Evolutionary conservation across 352 stramenopile genomes (phyloP), one percentile per base, ranked within the genome.

Genomic region (Phytophthora aleatoria): DNA sequence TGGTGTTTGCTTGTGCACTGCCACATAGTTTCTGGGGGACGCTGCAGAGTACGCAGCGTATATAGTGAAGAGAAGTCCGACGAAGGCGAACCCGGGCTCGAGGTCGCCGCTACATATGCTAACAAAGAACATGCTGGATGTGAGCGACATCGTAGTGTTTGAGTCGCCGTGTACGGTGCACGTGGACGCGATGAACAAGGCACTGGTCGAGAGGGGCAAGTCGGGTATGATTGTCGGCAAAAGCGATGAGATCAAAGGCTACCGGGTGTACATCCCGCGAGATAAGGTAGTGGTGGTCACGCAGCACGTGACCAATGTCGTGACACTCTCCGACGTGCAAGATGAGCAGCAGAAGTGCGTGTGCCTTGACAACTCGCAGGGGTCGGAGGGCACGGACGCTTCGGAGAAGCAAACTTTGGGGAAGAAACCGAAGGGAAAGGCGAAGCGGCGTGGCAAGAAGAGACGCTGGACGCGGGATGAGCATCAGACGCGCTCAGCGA

Each of bases 41-140:
- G 42, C 42, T 8, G 42, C 42, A 7, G 42, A 49, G 11, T 49
- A 49, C 24, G n/a, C 42, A 15, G 42, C 42, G 15, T 49, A 49
- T 1, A 30, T 49, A 0, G 4, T 49, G 42, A 44, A 49, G 5
- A 28, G 42, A n/a, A 49, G n/a, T 15, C 42, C 42, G 7, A 49
- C 9, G 5, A 49, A 49, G n/a, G 42, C 20, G 42, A 49, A 31
- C 42, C 16, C 42, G 5, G 5, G 5, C 4, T 15, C 6, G 42
- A 27, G 26, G 13, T 49, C 42, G n/a, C 42, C 42, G 26, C 5
- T 28, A 6, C n/a, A 49, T 10, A 30, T 49, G 42, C 42, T 49
- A 1, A 49, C 42, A 13, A 49, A 49, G 7, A 49, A 15, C 42
- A 49, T 15, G n/a, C 42, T 2, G 0, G 42, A 30, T n/a, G 4